phyloP scores from a whole-genome alignment of 1,284 basidiomycete species.

The Irpex rosettiformis region DNA sequence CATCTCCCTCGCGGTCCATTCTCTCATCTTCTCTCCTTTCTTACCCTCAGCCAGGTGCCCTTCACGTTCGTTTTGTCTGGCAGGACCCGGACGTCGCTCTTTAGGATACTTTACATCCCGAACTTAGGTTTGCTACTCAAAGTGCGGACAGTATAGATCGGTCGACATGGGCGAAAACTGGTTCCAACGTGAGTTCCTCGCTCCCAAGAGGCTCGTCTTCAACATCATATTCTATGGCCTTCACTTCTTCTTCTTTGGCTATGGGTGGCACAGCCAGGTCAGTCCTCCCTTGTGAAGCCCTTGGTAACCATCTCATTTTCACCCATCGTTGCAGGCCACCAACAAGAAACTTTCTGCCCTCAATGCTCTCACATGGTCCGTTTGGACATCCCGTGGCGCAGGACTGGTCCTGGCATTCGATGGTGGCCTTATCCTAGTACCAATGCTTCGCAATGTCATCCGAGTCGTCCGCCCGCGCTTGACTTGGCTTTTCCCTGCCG shows the following conservation, averaged over 20 bases:
- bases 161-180: slow-evolving; percentile 59
- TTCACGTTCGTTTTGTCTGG: slow-evolving; percentile 39
- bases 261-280: slow-evolving; percentile 82
- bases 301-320: neutral
- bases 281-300: slow-evolving; percentile 11
- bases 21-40: slow-evolving; percentile 21
- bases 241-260: slow-evolving; percentile 67
- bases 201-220: slow-evolving; percentile 60
- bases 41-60: slow-evolving; percentile 23
- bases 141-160: slow-evolving; percentile 4
- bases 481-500: slow-evolving; percentile 77
- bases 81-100: slow-evolving; percentile 44
- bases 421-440: slow-evolving; percentile 79
- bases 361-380: slow-evolving; percentile 74
- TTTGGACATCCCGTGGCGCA: slow-evolving; percentile 85
- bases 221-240: slow-evolving; percentile 75
- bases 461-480: slow-evolving; percentile 75
- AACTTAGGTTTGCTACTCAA: slow-evolving; percentile 15
- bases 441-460: slow-evolving; percentile 83
- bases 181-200: slow-evolving; percentile 68
- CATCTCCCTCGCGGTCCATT: slow-evolving; percentile 13
- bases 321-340: slow-evolving; percentile 41
- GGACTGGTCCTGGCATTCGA: slow-evolving; percentile 83
- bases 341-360: slow-evolving; percentile 65
- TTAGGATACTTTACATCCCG: slow-evolving; percentile 24